Conservation (phyloP, 1,284 basidiomycete species). For the Leccinum solheimii region DNA sequence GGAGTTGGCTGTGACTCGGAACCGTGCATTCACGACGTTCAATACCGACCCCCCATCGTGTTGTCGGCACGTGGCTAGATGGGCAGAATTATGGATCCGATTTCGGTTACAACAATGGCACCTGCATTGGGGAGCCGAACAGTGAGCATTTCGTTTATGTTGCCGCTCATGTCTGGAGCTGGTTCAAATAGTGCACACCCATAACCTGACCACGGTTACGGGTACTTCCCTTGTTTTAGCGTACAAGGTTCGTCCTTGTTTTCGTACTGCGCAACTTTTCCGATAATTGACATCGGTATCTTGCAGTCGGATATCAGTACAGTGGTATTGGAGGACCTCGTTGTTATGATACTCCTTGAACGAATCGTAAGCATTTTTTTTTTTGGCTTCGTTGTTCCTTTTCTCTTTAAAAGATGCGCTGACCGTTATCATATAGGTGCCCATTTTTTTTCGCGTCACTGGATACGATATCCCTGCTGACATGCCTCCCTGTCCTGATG, state of each 20-base stretch:
- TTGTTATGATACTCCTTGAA: constrained; percentile 1
- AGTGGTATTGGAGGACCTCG: background rate
- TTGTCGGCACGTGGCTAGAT: constrained; percentile 1
- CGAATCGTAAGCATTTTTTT: constrained; percentile 5
- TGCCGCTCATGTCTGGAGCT: background rate
- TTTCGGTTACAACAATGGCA: background rate
- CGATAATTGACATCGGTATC: background rate
- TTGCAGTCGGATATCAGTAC: constrained; percentile 3
- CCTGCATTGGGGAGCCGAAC: constrained; percentile 7
- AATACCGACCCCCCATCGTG: background rate
- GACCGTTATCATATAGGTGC: constrained; percentile 7
- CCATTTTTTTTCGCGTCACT: constrained; percentile 4
- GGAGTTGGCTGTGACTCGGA: constrained; percentile 6
- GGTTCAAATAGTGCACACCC: constrained; percentile 10
- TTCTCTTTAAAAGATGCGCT: background rate
- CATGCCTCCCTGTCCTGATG: constrained; percentile 8
- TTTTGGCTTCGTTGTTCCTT: no score
- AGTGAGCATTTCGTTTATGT: constrained; percentile 7
- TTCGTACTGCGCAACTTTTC: background rate
- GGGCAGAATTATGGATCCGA: background rate
- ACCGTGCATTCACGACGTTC: constrained; percentile 2
- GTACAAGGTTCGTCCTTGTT: constrained; percentile 12
- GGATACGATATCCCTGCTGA: constrained; percentile 13
- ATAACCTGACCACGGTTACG: constrained; percentile 6
- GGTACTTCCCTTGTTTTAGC: constrained; percentile 10